Percentiles rank a stretch among this genome's conserved stretches.
Evolutionary conservation across 176 grass and related monocot genomes (phyloP).

Genomic region (Leersia perrieri): DNA sequence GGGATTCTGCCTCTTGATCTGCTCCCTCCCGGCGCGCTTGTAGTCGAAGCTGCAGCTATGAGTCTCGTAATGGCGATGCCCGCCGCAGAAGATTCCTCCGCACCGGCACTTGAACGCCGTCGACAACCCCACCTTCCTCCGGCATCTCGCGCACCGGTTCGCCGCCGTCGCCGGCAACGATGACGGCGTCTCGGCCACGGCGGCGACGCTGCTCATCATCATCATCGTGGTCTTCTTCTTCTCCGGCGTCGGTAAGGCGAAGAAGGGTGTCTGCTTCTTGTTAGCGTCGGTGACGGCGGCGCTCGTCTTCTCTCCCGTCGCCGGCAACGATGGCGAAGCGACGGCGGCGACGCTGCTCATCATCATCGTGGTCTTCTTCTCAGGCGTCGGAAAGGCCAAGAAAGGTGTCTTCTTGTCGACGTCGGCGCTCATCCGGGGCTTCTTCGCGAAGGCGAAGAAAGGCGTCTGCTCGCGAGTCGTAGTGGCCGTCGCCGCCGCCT

Average conservation of each 20-base stretch:
- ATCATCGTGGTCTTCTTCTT: conserved; percentile 27
- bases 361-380: conserved; percentile 26
- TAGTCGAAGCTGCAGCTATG: conserved; percentile 66
- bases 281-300: too few species aligned
- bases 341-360: neutral
- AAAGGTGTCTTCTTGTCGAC: neutral
- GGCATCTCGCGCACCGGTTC: conserved; percentile 52
- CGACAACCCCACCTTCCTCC: conserved; percentile 56
- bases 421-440: too few species aligned
- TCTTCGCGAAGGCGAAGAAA: neutral
- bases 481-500: too few species aligned
- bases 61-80: conserved; percentile 43
- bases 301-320: too few species aligned
- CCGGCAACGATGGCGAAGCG: neutral
- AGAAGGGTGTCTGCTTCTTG: neutral
- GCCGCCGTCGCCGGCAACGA: neutral
- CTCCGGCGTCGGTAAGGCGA: neutral
- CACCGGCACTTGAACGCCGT: conserved; percentile 64
- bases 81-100: conserved; percentile 47
- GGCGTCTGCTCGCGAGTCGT: neutral
- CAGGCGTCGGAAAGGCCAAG: neutral
- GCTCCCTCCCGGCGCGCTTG: conserved; percentile 33
- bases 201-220: too few species aligned
- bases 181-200: neutral
- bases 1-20: conserved; percentile 51